A percentile compares a stretch with the other conserved stretches of the same genome.
Conservation (phyloP, 805 yeast genomes). For the Yarrowia phangngaensis region DNA sequence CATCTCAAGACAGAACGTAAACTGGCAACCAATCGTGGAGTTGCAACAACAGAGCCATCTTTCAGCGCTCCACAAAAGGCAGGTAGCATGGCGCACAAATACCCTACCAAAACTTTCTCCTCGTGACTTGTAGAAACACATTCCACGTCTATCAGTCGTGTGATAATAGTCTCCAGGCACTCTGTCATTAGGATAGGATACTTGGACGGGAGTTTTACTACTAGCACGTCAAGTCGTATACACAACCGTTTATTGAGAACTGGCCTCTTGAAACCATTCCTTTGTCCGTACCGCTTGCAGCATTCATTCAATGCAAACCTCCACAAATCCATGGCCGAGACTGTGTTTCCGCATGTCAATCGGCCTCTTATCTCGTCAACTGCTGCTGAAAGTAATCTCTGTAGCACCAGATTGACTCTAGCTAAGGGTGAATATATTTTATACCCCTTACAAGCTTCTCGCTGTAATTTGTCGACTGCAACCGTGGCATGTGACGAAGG, state of each 20-base stretch:
- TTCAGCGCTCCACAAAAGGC: too few relatives aligned
- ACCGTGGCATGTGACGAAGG: background rate
- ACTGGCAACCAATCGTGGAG: too few relatives aligned
- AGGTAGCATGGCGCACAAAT: too few relatives aligned
- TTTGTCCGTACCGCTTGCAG: conserved; percentile 1
- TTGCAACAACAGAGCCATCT: too few relatives aligned
- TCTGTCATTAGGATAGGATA: too few relatives aligned
- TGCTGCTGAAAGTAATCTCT: background rate
- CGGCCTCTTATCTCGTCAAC: conserved; percentile 1
- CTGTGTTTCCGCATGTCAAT: background rate
- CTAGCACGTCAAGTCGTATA: conserved; percentile 1
- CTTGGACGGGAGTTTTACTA: too few relatives aligned
- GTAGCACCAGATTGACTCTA: background rate
- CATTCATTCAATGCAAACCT: conserved; percentile 1
- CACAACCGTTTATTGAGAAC: background rate
- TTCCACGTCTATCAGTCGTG: too few relatives aligned
- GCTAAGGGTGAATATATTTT: background rate
- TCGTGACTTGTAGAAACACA: too few relatives aligned
- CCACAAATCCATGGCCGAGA: conserved; percentile 1
- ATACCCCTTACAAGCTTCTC: background rate
- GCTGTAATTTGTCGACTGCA: conserved; percentile 1
- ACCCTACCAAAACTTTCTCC: too few relatives aligned
- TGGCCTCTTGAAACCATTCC: background rate
- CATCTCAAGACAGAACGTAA: too few relatives aligned
- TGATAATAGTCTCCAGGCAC: too few relatives aligned